Percentiles rank a stretch among this genome's conserved stretches.
phyloP scores from a whole-genome alignment of 1,284 basidiomycete species.

The Polyporus tsugae region DNA sequence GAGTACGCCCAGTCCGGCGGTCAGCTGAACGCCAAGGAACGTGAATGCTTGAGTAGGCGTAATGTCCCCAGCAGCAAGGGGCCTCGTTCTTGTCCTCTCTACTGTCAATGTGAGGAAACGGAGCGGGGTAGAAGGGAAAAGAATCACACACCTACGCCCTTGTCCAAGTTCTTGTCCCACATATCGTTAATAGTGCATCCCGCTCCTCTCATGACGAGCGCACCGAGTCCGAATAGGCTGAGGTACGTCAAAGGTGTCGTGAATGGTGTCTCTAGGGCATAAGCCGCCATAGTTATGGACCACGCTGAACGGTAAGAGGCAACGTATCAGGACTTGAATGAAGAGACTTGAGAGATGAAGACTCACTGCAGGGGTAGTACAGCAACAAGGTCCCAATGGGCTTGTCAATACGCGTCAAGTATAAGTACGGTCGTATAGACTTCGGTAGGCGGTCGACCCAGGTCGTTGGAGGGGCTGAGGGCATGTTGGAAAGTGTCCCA shows the following conservation, averaged over 20 bases:
- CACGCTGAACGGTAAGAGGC: slow-evolving; percentile 67
- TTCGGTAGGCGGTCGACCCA: slow-evolving; percentile 77
- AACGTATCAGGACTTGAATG: not conserved
- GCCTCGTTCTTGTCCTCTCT: slow-evolving; percentile 73
- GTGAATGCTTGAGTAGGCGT: slow-evolving; percentile 79
- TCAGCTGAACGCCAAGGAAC: slow-evolving; percentile 88
- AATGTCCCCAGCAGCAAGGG: slow-evolving; percentile 87
- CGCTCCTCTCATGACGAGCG: slow-evolving; percentile 96
- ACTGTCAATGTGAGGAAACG: slow-evolving; percentile 42
- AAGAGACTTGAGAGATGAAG: not conserved
- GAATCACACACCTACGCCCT: slow-evolving; percentile 80
- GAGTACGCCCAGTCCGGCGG: slow-evolving; percentile 88
- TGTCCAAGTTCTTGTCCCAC: slow-evolving; percentile 96
- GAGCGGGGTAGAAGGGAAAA: not conserved
- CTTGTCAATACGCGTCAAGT: slow-evolving; percentile 91
- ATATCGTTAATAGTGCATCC: slow-evolving; percentile 99
- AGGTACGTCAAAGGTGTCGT: slow-evolving; percentile 79
- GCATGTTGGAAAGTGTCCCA: slow-evolving; percentile 27
- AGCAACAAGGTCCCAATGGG: slow-evolving; percentile 94
- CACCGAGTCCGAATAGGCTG: slow-evolving; percentile 88
- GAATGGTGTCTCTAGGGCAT: slow-evolving; percentile 72
- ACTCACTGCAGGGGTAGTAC: slow-evolving; percentile 92
- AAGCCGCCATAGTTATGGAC: slow-evolving; percentile 95
- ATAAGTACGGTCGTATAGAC: slow-evolving; percentile 79
- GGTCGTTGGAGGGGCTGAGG: slow-evolving; percentile 44